These are phyloP conservation scores for Phytopythium chamaehyphon DNA, from an alignment of 352 stramenopile species.

Conservation along the genomic window DNA sequence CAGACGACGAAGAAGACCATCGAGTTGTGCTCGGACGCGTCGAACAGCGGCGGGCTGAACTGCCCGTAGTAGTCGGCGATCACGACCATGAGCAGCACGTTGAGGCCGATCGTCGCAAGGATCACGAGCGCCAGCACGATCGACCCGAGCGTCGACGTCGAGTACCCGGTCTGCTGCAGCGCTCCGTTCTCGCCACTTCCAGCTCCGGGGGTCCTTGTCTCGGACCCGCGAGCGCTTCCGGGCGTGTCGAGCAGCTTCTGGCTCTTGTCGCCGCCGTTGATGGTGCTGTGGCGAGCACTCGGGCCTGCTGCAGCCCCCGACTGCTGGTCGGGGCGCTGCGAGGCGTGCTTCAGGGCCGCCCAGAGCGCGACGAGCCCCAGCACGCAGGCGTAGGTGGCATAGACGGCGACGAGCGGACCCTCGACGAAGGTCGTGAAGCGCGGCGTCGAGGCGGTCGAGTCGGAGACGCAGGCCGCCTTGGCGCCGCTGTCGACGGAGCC, in stretches of 20 bases:
- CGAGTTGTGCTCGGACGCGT: slow-evolving; percentile 14
- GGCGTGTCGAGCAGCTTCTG: slow-evolving; percentile 8
- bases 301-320: background rate
- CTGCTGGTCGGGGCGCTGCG: background rate
- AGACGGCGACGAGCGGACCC: slow-evolving; percentile 20
- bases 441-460: slow-evolving; percentile 6
- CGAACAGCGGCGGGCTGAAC: slow-evolving; percentile 25
- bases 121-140: slow-evolving; percentile 37
- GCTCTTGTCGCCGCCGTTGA: slow-evolving; percentile 2
- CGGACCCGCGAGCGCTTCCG: background rate
- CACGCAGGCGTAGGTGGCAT: slow-evolving; percentile 17
- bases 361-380: slow-evolving; percentile 4
- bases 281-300: slow-evolving; percentile 1
- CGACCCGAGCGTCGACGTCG: slow-evolving; percentile 5
- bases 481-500: slow-evolving; percentile 16
- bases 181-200: background rate
- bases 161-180: slow-evolving; percentile 23
- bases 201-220: background rate
- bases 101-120: slow-evolving; percentile 31
- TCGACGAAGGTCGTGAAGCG: slow-evolving; percentile 23
- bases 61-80: slow-evolving; percentile 47
- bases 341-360: slow-evolving; percentile 1
- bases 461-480: slow-evolving; percentile 14
- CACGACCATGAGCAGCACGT: slow-evolving; percentile 40
- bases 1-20: slow-evolving; percentile 26